Base-by-base conservation (phyloP, 306 rosid species). In the Comarum palustre region DNA sequence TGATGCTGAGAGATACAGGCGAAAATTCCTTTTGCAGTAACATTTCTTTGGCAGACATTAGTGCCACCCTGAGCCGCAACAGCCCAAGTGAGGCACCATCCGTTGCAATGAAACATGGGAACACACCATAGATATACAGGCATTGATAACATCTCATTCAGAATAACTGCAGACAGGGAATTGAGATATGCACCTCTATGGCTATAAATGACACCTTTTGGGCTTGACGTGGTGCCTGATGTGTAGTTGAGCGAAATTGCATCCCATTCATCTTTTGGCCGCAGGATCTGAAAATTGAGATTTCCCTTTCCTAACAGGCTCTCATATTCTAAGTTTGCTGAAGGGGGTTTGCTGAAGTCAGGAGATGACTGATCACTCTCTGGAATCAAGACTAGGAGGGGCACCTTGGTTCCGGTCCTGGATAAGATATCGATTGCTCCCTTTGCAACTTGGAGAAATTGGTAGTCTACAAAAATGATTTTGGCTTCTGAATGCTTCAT, bases 31-130 rank as follows among this genome's bases (percentile, higher is more conserved):
- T 74, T 25, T 16, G 93, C 90, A 34, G 82, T 85, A 42, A 87
- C 89, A 51, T 50, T 86, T 75, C 98, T 85, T 58, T 63, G 96
- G 85, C 98, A 93, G 41, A 93, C 52, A 82, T 87, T 93, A 7
- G 96, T 90, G 69, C 96, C 98, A 31, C 98, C 96, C 50, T 90
- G 98, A 70, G 93, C 97, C 78, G 98, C 98, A 72, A 93, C 80
- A 0, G 75, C 83, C 98, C 97, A 93, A 50, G 93, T 77, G 77
- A 93, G 87, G 82, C 96, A 90, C 98, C 98, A 93, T 36, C 98
- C 97, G 64, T 93, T 93, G 82, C 96, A 93, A 81, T 93, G 98
- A 76, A 93, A 93, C 98, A 93, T 93, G 0, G 97, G 98, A 60
- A 93, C 98, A 52, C 81, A 77, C 97, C 98, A 93, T 39, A 93